These are phyloP conservation scores for Coniochaeta hoffmannii DNA, from an alignment of 2,329 filamentous ascomycete species.

Conservation along the genomic window DNA sequence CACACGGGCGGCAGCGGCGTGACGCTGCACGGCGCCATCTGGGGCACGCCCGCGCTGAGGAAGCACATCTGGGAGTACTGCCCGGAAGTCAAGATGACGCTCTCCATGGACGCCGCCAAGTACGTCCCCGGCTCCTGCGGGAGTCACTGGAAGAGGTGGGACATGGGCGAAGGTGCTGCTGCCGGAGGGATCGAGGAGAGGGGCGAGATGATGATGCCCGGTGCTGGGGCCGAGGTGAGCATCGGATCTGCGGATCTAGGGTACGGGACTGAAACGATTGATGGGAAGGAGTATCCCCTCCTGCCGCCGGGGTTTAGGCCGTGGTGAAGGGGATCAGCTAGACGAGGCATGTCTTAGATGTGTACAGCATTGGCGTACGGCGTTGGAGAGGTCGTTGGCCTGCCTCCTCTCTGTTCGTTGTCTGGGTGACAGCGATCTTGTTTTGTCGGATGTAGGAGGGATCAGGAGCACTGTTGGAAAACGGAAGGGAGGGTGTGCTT, in stretches of 20 bases:
- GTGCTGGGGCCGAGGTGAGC: constrained; percentile 11
- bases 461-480: not conserved
- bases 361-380: not conserved
- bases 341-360: not conserved
- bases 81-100: constrained; percentile 50
- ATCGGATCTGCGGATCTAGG: constrained; percentile 15
- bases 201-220: constrained; percentile 7
- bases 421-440: not conserved
- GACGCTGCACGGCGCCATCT: constrained; percentile 36
- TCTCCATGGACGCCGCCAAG: constrained; percentile 45
- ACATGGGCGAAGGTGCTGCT: constrained; percentile 5
- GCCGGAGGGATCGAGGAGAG: constrained; percentile 8
- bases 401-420: not conserved
- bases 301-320: constrained; percentile 26
- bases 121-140: constrained; percentile 41
- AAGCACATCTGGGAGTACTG: constrained; percentile 49
- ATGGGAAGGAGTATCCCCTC: constrained; percentile 31
- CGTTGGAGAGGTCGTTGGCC: not conserved
- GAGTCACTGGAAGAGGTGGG: constrained; percentile 35
- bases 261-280: constrained; percentile 31
- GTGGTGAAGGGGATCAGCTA: constrained; percentile 19
- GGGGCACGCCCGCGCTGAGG: constrained; percentile 38
- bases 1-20: constrained; percentile 44
- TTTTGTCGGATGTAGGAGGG: not conserved
- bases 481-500: not conserved